Evolutionary conservation across 306 rosid genomes (phyloP).

Genomic region (Dryas alaskensis): DNA sequence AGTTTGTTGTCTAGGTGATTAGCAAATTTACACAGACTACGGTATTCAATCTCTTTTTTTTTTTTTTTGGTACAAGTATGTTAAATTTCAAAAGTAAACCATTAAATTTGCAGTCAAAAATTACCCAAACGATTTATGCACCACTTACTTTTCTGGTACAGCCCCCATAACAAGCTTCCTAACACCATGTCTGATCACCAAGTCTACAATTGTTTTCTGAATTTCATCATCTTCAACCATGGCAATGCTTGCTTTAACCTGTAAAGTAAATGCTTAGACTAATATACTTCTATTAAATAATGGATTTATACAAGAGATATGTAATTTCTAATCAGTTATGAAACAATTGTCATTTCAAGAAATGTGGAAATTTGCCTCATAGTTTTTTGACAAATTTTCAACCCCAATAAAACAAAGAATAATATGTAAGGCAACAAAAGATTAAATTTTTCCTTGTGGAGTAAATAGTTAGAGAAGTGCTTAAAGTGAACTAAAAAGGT

Average conservation of each 20-base stretch:
- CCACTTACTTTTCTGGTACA: conserved; percentile 59
- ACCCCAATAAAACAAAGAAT: background rate
- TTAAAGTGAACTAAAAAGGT: background rate
- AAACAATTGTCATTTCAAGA: background rate
- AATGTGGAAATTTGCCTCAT: background rate
- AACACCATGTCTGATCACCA: conserved; percentile 48
- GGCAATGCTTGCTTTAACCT: conserved; percentile 60
- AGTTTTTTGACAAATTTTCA: background rate
- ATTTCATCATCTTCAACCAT: conserved; percentile 58
- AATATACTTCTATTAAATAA: conserved; percentile 12
- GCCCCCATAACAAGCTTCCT: conserved; percentile 84
- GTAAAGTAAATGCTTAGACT: conserved; percentile 20
- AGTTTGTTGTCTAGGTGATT: background rate
- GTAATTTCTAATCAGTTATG: background rate
- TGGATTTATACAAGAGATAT: background rate
- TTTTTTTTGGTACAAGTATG: background rate
- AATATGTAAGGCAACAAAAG: background rate
- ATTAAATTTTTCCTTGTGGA: background rate
- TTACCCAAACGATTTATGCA: conserved; percentile 11
- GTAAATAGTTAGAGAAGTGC: background rate
- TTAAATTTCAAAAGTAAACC: background rate
- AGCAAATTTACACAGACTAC: background rate
- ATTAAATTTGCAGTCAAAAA: conserved; percentile 12
- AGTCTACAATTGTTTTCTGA: conserved; percentile 74
- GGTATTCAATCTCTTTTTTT: background rate